Conservation (phyloP, 305 asterid genomes). For the Rubia balearica region DNA sequence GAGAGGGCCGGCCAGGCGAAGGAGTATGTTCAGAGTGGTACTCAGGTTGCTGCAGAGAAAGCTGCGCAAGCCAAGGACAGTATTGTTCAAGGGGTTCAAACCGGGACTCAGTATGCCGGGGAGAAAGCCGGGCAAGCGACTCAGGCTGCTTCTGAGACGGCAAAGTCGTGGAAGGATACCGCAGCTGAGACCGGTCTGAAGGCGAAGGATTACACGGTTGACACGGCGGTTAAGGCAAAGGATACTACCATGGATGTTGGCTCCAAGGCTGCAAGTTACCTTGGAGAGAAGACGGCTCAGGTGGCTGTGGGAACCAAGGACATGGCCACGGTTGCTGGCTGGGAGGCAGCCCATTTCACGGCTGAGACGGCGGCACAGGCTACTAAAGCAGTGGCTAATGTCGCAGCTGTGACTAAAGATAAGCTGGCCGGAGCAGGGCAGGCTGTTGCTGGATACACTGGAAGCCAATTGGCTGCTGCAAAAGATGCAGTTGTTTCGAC, state of each 20-base stretch:
- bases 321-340: conserved; percentile 51
- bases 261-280: conserved; percentile 45
- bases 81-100: not conserved
- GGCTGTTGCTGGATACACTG: conserved; percentile 38
- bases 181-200: conserved; percentile 21
- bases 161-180: conserved; percentile 22
- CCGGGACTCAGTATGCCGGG: conserved; percentile 4
- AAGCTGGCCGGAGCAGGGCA: conserved; percentile 55
- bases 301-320: conserved; percentile 53
- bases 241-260: conserved; percentile 47
- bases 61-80: conserved; percentile 7
- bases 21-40: conserved; percentile 15
- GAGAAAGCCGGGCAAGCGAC: not conserved
- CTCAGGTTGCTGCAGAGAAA: conserved; percentile 13
- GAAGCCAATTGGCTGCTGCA: conserved; percentile 45
- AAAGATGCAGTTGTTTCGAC: conserved; percentile 53
- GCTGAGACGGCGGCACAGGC: conserved; percentile 55
- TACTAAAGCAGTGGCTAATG: conserved; percentile 45
- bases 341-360: conserved; percentile 65
- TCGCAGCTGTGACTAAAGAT: conserved; percentile 47
- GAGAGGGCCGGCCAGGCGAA: conserved; percentile 19
- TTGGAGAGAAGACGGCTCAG: conserved; percentile 23
- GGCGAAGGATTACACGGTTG: conserved; percentile 18
- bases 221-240: conserved; percentile 25
- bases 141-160: conserved; percentile 11